These are phyloP conservation scores for Vitis hybrid DNA, from an alignment of 177 flowering plant species.

Conservation along the genomic window DNA sequence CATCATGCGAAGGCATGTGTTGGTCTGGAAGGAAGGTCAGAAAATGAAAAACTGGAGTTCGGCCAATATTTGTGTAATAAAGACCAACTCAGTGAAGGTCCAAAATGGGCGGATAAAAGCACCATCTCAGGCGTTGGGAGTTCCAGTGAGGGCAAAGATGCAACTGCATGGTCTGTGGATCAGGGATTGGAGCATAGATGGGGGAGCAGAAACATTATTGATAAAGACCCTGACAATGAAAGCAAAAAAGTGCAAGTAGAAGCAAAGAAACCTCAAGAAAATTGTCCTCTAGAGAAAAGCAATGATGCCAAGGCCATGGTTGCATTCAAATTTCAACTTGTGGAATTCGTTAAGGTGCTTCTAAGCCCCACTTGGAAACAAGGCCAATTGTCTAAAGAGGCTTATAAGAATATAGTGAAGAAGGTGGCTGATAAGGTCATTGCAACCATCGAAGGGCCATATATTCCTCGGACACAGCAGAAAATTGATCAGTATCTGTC, in stretches of 20 bases:
- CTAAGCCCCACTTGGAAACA: constrained; percentile 95
- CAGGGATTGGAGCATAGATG: constrained; percentile 16
- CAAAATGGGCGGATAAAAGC: constrained; percentile 16
- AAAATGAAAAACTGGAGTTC: constrained; percentile 15
- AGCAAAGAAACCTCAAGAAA: constrained; percentile 20
- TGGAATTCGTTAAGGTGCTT: constrained; percentile 77
- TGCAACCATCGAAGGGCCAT: constrained; percentile 50
- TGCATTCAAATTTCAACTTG: constrained; percentile 74
- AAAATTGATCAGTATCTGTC: constrained; percentile 78
- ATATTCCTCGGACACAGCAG: constrained; percentile 75
- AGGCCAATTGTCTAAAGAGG: constrained; percentile 82
- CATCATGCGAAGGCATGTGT: constrained; percentile 22
- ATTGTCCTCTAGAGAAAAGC: constrained; percentile 28
- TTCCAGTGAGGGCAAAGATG: constrained; percentile 16
- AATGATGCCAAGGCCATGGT: constrained; percentile 69
- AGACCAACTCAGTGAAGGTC: constrained; percentile 13
- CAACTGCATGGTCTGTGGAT: constrained; percentile 18
- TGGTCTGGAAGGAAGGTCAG: constrained; percentile 27
- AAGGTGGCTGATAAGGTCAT: constrained; percentile 84
- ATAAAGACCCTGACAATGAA: constrained; percentile 16
- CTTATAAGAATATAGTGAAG: constrained; percentile 81
- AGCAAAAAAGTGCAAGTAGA: constrained; percentile 22
- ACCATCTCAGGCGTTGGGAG: constrained; percentile 3
- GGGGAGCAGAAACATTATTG: too few species aligned
- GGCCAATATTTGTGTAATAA: constrained; percentile 15